Conservation (phyloP, 2,329 filamentous ascomycete species). For the Penicillium aurantiogriseum region DNA sequence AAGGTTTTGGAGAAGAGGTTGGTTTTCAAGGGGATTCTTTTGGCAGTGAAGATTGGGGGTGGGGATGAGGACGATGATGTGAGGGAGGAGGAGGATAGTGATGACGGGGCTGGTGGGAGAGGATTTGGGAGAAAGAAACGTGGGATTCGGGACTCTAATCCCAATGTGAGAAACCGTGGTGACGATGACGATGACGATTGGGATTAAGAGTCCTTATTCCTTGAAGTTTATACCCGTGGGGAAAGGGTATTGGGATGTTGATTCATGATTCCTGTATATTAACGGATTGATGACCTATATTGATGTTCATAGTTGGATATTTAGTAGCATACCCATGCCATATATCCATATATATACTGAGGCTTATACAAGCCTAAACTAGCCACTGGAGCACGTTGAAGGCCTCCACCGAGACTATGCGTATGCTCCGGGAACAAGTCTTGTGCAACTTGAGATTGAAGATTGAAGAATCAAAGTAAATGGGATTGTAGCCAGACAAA, state of each 20-base stretch:
- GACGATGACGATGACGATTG: slow-evolving; percentile 46
- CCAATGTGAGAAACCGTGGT: slow-evolving; percentile 22
- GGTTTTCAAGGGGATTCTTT: slow-evolving; percentile 40
- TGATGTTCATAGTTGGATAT: slow-evolving; percentile 3
- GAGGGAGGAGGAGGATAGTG: slow-evolving; percentile 27
- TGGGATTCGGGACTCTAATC: slow-evolving; percentile 34
- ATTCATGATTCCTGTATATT: slow-evolving; percentile 6
- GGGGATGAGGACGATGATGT: slow-evolving; percentile 24
- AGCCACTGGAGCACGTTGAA: neutral
- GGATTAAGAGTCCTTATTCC: slow-evolving; percentile 37
- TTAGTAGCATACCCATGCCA: neutral
- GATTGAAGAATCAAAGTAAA: slow-evolving; percentile 8
- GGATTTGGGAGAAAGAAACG: slow-evolving; percentile 15
- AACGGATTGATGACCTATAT: slow-evolving; percentile 7
- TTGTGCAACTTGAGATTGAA: neutral
- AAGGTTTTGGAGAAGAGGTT: slow-evolving; percentile 44
- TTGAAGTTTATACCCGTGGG: neutral
- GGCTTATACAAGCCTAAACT: neutral
- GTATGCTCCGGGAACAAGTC: neutral
- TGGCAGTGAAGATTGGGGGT: slow-evolving; percentile 33
- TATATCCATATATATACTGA: slow-evolving; percentile 1
- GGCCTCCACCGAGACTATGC: neutral
- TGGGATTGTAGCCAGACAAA: slow-evolving; percentile 17
- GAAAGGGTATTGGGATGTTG: neutral
- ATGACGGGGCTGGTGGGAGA: slow-evolving; percentile 19